These are phyloP conservation scores for Sordaria brevicollis DNA, from an alignment of 495 filamentous ascomycete species.

Conservation along the genomic window DNA sequence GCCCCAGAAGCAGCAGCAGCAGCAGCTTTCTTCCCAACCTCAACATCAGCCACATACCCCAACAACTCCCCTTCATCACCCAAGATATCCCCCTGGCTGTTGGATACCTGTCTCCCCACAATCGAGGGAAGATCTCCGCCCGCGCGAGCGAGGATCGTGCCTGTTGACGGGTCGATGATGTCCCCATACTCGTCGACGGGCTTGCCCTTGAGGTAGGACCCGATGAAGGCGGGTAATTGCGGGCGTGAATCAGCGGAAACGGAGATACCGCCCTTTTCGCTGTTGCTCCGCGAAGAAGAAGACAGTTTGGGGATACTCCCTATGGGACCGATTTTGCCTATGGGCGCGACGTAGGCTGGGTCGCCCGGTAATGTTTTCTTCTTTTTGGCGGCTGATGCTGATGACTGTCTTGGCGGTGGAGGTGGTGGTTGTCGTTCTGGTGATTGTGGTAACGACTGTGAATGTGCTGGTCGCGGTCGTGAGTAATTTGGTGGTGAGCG, in stretches of 20 bases:
- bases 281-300: neutral
- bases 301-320: conserved; percentile 8
- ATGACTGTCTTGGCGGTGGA: neutral
- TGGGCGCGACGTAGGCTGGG: conserved; percentile 23
- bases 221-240: conserved; percentile 24
- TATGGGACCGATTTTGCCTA: conserved; percentile 16
- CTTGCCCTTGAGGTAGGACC: conserved; percentile 56
- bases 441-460: neutral
- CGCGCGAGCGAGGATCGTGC: conserved; percentile 33
- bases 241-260: conserved; percentile 9
- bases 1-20: neutral
- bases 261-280: conserved; percentile 6
- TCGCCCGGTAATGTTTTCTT: conserved; percentile 1
- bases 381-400: too few relatives aligned
- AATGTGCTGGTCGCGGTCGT: neutral
- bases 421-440: neutral
- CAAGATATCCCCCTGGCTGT: conserved; percentile 31
- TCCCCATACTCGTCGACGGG: conserved; percentile 60
- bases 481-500: neutral
- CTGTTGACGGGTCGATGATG: conserved; percentile 55
- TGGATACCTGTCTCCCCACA: conserved; percentile 32
- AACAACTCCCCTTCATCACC: conserved; percentile 34
- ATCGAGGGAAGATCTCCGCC: conserved; percentile 38
- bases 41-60: conserved; percentile 38
- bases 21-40: conserved; percentile 12